Evolutionary conservation across 371 early-diverging fungal genomes (phyloP).

Genomic region (Batkoa obscura): DNA sequence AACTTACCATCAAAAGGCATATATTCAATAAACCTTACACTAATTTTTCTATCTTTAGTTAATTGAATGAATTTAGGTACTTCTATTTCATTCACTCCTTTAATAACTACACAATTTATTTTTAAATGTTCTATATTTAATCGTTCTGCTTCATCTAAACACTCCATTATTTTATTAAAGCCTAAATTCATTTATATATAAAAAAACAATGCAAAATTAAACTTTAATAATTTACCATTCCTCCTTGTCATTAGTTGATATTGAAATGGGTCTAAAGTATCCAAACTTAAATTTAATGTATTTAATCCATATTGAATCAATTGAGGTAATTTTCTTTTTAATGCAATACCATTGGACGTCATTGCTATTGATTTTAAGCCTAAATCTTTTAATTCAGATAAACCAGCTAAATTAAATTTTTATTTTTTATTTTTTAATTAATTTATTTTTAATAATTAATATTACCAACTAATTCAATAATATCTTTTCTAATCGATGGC

Average conservation of each 20-base stretch:
- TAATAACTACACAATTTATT: conserved; percentile 78
- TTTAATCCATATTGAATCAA: conserved; percentile 60
- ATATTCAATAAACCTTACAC: conserved; percentile 87
- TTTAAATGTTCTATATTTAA: conserved; percentile 55
- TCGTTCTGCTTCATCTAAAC: conserved; percentile 42
- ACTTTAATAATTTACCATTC: conserved; percentile 26
- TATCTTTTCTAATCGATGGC: conserved; percentile 82
- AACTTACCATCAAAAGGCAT: conserved; percentile 89
- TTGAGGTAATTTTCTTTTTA: conserved; percentile 56
- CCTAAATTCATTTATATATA: conserved; percentile 16
- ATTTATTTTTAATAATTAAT: neutral
- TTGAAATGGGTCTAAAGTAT: conserved; percentile 67
- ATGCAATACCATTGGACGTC: conserved; percentile 83
- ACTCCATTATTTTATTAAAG: conserved; percentile 49
- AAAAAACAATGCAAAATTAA: too few species aligned
- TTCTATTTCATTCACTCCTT: conserved; percentile 66
- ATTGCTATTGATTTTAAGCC: conserved; percentile 70
- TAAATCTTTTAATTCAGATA: conserved; percentile 40
- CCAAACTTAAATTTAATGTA: conserved; percentile 71
- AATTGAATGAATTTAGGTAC: conserved; percentile 61
- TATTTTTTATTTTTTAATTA: neutral
- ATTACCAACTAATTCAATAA: conserved; percentile 56
- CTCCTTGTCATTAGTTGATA: conserved; percentile 81
- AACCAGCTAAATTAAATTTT: conserved; percentile 17
- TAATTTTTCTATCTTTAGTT: conserved; percentile 48